phyloP scores from a whole-genome alignment of 1,139 yeast species.

The Arxiozyma slooffiae region DNA sequence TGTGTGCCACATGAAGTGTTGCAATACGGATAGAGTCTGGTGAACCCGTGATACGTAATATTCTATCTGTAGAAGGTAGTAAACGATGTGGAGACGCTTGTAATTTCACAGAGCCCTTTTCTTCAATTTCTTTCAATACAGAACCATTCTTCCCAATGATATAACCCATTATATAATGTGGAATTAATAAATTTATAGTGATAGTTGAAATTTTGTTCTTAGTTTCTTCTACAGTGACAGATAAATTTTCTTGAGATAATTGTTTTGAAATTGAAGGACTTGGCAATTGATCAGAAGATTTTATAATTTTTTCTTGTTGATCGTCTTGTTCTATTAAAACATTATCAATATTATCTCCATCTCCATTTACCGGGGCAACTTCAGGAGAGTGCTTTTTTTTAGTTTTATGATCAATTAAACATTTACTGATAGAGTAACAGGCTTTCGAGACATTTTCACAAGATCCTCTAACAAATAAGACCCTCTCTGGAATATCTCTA shows the following conservation, averaged over 20 bases:
- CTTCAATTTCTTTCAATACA: slow-evolving; percentile 73
- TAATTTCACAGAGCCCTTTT: slow-evolving; percentile 68
- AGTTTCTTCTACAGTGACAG: neutral
- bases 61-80: slow-evolving; percentile 73
- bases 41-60: slow-evolving; percentile 64
- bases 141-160: slow-evolving; percentile 74
- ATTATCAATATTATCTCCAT: neutral
- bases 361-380: neutral
- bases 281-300: neutral
- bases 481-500: slow-evolving; percentile 66
- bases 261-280: slow-evolving; percentile 27
- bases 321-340: slow-evolving; percentile 31
- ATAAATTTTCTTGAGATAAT: neutral
- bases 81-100: slow-evolving; percentile 68
- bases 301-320: slow-evolving; percentile 14
- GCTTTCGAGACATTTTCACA: slow-evolving; percentile 78
- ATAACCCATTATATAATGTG: slow-evolving; percentile 74
- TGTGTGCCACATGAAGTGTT: slow-evolving; percentile 60
- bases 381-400: neutral
- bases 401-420: slow-evolving; percentile 35
- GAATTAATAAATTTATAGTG: slow-evolving; percentile 47
- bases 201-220: slow-evolving; percentile 4
- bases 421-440: slow-evolving; percentile 63
- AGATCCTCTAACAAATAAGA: slow-evolving; percentile 65
- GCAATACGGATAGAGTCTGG: slow-evolving; percentile 87